Percentiles rank a stretch among this genome's conserved stretches.
Conservation (phyloP, 441 rosid genomes). For the Euphorbia celastroides region DNA sequence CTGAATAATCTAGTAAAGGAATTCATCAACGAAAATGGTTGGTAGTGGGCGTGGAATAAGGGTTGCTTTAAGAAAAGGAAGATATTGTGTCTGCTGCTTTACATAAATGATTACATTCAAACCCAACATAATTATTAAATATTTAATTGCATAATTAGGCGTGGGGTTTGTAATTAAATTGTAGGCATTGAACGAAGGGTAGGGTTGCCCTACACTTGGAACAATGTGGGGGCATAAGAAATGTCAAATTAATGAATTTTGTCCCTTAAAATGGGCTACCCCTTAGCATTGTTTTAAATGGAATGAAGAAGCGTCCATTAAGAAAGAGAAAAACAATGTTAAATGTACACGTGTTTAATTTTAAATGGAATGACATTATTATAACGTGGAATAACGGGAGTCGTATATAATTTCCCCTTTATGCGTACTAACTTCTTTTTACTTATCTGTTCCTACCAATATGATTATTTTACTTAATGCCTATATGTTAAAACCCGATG, state of each 20-base stretch:
- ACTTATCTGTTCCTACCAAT: too few relatives aligned
- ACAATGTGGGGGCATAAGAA: not conserved
- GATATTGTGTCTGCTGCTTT: slow-evolving; percentile 14
- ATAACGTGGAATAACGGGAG: too few relatives aligned
- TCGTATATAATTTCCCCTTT: too few relatives aligned
- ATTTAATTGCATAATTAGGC: not conserved
- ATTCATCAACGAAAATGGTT: not conserved
- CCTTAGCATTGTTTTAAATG: too few relatives aligned
- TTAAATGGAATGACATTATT: too few relatives aligned
- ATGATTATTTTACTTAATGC: too few relatives aligned
- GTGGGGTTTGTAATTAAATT: not conserved
- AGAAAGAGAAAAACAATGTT: too few relatives aligned
- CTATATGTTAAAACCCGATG: too few relatives aligned
- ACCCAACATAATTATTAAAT: slow-evolving; percentile 5
- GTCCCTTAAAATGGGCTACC: slow-evolving; percentile 9
- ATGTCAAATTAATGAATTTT: not conserved
- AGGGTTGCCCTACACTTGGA: not conserved
- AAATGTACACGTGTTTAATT: too few relatives aligned
- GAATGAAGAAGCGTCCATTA: too few relatives aligned
- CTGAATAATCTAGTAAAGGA: not conserved
- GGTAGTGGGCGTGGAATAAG: slow-evolving; percentile 9
- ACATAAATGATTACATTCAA: slow-evolving; percentile 16
- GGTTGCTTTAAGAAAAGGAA: slow-evolving; percentile 7
- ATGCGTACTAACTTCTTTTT: too few relatives aligned
- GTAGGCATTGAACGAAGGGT: not conserved